A percentile compares a stretch with the other conserved stretches of the same genome.
Conservation (phyloP, 1,139 yeast genomes). For the Hyphopichia buzzinii region DNA sequence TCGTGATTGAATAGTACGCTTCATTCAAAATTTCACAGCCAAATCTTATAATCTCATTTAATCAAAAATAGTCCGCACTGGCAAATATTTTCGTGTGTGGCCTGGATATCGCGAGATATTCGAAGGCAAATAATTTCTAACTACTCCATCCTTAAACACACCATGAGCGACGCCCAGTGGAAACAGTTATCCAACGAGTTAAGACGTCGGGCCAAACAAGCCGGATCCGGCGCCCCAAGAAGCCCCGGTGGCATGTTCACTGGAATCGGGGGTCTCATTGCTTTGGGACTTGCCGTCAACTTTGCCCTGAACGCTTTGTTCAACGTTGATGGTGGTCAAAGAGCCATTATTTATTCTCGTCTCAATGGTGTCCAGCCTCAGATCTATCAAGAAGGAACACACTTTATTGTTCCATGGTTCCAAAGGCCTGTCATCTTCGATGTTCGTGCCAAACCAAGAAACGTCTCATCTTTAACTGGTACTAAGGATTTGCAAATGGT, state of each 20-base stretch:
- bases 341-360: conserved; percentile 93
- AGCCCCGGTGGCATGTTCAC: conserved; percentile 59
- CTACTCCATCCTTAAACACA: too few species aligned
- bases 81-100: too few species aligned
- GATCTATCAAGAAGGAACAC: conserved; percentile 94
- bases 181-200: conserved; percentile 63
- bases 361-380: conserved; percentile 81
- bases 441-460: conserved; percentile 96
- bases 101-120: too few species aligned
- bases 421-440: conserved; percentile 92
- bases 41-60: too few species aligned
- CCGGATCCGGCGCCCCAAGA: conserved; percentile 44
- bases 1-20: too few species aligned
- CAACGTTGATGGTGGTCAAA: conserved; percentile 98
- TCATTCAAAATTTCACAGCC: too few species aligned
- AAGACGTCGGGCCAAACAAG: conserved; percentile 60
- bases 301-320: conserved; percentile 74
- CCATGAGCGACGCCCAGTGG: conserved; percentile 57
- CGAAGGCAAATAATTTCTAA: neutral
- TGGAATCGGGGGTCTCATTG: conserved; percentile 74
- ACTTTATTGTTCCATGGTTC: conserved; percentile 89
- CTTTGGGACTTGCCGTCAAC: conserved; percentile 71
- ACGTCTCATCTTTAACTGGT: conserved; percentile 96
- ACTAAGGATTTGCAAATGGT: conserved; percentile 99
- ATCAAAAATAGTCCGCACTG: too few species aligned